Evolutionary conservation across 2,329 filamentous ascomycete genomes (phyloP).

Genomic region (Colletotrichum higginsianum): DNA sequence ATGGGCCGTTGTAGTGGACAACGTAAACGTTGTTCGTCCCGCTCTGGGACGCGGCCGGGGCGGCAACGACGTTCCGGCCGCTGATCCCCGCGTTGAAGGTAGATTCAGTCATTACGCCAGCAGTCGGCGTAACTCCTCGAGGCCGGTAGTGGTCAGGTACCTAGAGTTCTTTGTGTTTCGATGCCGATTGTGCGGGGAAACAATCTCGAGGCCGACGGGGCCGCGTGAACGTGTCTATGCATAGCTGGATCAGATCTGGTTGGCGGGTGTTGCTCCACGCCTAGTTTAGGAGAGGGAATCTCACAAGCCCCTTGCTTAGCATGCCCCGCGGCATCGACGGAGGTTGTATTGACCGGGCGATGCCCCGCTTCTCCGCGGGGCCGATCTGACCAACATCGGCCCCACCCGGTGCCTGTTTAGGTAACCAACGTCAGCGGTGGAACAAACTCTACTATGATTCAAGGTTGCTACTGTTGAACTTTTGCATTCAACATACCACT

Average conservation of each 20-base stretch:
- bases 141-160: no score
- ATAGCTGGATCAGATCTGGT: not conserved
- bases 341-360: no score
- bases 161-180: not conserved
- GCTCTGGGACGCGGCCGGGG: not conserved
- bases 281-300: no score
- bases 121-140: not conserved
- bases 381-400: no score
- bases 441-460: no score
- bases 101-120: not conserved
- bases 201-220: not conserved
- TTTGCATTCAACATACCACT: no score
- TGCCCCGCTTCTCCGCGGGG: no score
- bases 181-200: not conserved
- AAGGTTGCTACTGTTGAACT: no score
- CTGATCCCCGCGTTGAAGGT: not conserved
- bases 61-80: not conserved
- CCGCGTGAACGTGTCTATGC: not conserved
- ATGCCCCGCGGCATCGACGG: no score
- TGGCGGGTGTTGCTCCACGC: not conserved
- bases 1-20: not conserved
- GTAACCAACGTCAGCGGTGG: no score
- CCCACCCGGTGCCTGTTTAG: no score
- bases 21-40: slow-evolving; percentile 6
- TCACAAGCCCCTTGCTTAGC: no score